These are phyloP conservation scores for Thymus mandschuricus DNA, from an alignment of 257 asterid genomes.

Conservation along the genomic window DNA sequence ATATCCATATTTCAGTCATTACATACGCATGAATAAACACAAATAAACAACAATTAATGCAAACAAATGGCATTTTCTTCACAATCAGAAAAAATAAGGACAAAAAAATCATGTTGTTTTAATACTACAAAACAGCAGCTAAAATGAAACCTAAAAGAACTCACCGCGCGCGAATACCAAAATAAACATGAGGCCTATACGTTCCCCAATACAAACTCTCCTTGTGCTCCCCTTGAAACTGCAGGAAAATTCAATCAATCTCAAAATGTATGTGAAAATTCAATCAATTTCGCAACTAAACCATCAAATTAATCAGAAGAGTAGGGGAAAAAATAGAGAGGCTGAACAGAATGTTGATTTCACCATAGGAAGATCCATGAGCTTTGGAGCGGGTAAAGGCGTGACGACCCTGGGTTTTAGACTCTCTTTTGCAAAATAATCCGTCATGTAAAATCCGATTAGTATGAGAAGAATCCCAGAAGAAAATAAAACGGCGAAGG, in stretches of 20 bases:
- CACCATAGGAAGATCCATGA: conserved; percentile 95
- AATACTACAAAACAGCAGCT: conserved; percentile 11
- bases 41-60: not conserved
- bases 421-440: conserved; percentile 42
- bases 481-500: conserved; percentile 37
- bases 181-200: conserved; percentile 90
- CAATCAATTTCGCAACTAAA: not conserved
- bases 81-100: not conserved
- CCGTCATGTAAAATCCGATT: conserved; percentile 44
- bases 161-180: conserved; percentile 93
- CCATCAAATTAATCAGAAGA: conserved; percentile 1
- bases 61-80: conserved; percentile 1
- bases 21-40: not conserved
- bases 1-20: conserved; percentile 13
- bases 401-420: conserved; percentile 72
- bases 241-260: conserved; percentile 32
- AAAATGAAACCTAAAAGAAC: not conserved
- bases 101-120: not conserved
- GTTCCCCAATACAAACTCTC: conserved; percentile 99
- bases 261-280: not conserved
- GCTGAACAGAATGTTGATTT: not conserved
- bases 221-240: conserved; percentile 94
- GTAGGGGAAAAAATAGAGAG: not conserved
- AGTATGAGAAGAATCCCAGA: conserved; percentile 43
- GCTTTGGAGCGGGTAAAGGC: conserved; percentile 91